A percentile compares a stretch with the other conserved stretches of the same genome.
Evolutionary conservation across 345 rosid genomes (phyloP).

Genomic region (Aurinia saxatilis): DNA sequence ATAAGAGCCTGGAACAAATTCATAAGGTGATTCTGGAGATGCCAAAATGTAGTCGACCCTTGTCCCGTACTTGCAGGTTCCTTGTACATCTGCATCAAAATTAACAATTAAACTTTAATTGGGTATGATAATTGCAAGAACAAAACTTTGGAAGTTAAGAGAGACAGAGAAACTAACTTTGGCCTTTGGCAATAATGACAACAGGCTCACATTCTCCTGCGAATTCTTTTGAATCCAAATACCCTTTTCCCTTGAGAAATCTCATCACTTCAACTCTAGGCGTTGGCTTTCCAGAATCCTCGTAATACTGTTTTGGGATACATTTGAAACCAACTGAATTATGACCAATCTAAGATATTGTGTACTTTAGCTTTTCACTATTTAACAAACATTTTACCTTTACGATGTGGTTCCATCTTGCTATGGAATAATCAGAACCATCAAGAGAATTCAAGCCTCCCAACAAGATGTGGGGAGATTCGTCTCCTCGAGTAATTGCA

Average conservation of each 20-base stretch:
- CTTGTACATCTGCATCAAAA: conserved; percentile 64
- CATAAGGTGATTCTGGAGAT: conserved; percentile 52
- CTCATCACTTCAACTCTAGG: conserved; percentile 70
- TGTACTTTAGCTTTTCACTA: background rate
- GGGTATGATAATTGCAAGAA: background rate
- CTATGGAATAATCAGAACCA: conserved; percentile 69
- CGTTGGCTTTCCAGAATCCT: conserved; percentile 81
- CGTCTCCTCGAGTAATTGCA: conserved; percentile 52
- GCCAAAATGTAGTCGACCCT: conserved; percentile 73
- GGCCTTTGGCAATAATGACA: conserved; percentile 92
- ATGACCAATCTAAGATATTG: background rate
- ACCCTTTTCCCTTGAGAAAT: conserved; percentile 56
- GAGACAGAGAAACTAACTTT: conserved; percentile 37
- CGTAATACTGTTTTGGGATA: conserved; percentile 51
- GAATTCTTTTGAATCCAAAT: conserved; percentile 59
- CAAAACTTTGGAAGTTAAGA: background rate
- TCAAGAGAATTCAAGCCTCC: conserved; percentile 81
- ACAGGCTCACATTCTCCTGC: conserved; percentile 95
- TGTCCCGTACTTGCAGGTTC: conserved; percentile 96
- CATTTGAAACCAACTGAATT: background rate
- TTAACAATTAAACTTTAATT: background rate
- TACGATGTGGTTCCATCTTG: conserved; percentile 80
- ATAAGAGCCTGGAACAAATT: conserved; percentile 72
- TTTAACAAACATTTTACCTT: conserved; percentile 33
- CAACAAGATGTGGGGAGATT: conserved; percentile 60